phyloP scores from a whole-genome alignment of 208 protist genomes.

The Vickermania ingenoplastis region DNA sequence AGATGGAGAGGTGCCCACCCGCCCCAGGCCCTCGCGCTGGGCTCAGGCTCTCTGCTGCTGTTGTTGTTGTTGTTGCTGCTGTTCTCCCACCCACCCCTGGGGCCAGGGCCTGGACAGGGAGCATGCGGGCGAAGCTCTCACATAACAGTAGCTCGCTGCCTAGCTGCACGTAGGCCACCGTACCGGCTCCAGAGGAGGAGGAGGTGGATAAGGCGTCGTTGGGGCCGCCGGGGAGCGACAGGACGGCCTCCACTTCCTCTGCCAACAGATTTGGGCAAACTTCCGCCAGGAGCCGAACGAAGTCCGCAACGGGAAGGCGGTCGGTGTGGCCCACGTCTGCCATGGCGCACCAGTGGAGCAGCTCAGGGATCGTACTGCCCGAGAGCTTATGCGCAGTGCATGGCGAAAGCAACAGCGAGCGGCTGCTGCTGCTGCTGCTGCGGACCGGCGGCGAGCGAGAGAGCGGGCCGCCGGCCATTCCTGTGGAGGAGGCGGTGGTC shows the following conservation, averaged over 20 bases:
- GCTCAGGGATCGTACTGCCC: conserved; percentile 11
- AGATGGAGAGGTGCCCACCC: too few species aligned
- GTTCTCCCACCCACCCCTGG: too few species aligned
- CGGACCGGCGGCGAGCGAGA: too few species aligned
- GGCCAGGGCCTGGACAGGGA: too few species aligned
- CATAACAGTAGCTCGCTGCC: conserved; percentile 11
- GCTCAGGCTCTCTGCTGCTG: too few species aligned
- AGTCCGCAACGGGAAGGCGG: conserved; percentile 7
- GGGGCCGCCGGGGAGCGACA: background rate
- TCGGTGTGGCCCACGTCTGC: conserved; percentile 14
- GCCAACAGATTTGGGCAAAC: conserved; percentile 12
- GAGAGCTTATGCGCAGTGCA: conserved; percentile 2
- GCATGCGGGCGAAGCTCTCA: conserved; percentile 13
- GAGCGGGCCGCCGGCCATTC: too few species aligned
- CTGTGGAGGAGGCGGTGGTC: too few species aligned
- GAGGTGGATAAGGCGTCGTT: background rate
- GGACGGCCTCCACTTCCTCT: conserved; percentile 12
- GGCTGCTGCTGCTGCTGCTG: too few species aligned
- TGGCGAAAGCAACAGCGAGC: too few species aligned
- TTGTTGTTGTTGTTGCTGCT: too few species aligned
- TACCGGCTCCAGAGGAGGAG: background rate
- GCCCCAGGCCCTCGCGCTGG: too few species aligned
- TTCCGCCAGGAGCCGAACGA: conserved; percentile 10
- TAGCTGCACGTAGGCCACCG: conserved; percentile 14
- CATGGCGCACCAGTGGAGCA: conserved; percentile 17